These are phyloP conservation scores for Rhexocercosporidium sp. DNA, from an alignment of 2,329 filamentous ascomycete species.

Conservation along the genomic window DNA sequence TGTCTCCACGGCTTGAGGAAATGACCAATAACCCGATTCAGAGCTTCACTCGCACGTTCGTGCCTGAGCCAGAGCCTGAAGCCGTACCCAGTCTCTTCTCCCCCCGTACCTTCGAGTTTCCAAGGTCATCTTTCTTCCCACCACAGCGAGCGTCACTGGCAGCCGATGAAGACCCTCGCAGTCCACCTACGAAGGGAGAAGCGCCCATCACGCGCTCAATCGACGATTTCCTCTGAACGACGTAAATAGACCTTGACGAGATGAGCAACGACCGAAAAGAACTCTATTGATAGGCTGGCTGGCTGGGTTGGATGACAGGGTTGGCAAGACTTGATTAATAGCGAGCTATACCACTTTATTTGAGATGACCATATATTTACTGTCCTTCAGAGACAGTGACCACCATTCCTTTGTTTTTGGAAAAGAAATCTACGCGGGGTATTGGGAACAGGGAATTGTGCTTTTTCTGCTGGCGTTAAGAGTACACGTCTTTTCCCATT, in stretches of 20 bases:
- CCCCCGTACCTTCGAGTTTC: conserved; percentile 75
- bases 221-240: conserved; percentile 71
- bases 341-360: conserved; percentile 4
- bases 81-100: conserved; percentile 56
- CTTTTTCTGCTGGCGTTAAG: neutral
- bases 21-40: conserved; percentile 41
- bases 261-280: conserved; percentile 5
- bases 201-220: conserved; percentile 79
- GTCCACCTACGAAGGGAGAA: conserved; percentile 75
- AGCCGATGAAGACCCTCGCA: conserved; percentile 66
- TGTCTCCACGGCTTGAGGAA: conserved; percentile 41
- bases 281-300: neutral
- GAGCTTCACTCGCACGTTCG: conserved; percentile 32
- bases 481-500: neutral
- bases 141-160: conserved; percentile 41
- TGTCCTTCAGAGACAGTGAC: neutral
- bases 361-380: conserved; percentile 14
- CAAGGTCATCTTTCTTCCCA: conserved; percentile 66
- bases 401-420: conserved; percentile 4
- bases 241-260: conserved; percentile 12
- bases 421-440: neutral
- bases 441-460: neutral
- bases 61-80: conserved; percentile 29
- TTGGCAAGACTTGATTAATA: neutral
- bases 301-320: neutral